Evolutionary conservation across 805 yeast genomes (phyloP).

Genomic region (Torulaspora microellipsoides): DNA sequence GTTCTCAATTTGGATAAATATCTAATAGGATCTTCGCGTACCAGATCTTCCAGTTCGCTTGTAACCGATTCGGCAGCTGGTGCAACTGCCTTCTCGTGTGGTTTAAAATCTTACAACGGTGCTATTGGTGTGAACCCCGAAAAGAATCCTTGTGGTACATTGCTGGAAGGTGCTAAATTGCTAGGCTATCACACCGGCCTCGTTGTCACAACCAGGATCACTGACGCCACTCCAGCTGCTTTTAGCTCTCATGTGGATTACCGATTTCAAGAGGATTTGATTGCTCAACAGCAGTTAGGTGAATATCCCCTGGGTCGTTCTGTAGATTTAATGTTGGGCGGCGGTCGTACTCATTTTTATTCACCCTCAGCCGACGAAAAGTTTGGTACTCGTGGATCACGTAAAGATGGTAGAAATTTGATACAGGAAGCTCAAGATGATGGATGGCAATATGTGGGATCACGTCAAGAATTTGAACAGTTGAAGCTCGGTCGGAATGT

Average conservation of each 20-base stretch:
- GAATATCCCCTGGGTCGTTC: conserved; percentile 69
- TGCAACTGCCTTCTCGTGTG: conserved; percentile 90
- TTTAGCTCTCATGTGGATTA: conserved; percentile 75
- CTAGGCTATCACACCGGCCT: conserved; percentile 80
- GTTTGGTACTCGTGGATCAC: conserved; percentile 47
- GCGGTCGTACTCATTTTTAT: conserved; percentile 82
- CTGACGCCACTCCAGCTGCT: conserved; percentile 95
- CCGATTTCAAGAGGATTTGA: conserved; percentile 75
- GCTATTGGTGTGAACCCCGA: conserved; percentile 81
- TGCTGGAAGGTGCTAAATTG: conserved; percentile 81
- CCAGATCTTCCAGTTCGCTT: conserved; percentile 69
- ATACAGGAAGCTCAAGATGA: conserved; percentile 53
- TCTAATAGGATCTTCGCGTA: conserved; percentile 78
- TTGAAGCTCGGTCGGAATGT: conserved; percentile 56
- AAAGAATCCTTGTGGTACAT: conserved; percentile 76
- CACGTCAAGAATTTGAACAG: conserved; percentile 54
- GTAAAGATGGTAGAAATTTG: conserved; percentile 66
- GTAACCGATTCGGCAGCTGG: conserved; percentile 97
- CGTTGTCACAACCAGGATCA: conserved; percentile 86
- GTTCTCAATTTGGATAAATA: conserved; percentile 59
- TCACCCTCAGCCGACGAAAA: conserved; percentile 38
- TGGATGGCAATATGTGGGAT: conserved; percentile 60
- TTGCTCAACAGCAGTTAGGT: conserved; percentile 86
- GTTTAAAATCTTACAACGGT: conserved; percentile 77
- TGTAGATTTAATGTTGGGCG: conserved; percentile 85